These are phyloP conservation scores for Lyophyllum semitale DNA, from an alignment of 768 basidiomycete species.

Conservation along the genomic window DNA sequence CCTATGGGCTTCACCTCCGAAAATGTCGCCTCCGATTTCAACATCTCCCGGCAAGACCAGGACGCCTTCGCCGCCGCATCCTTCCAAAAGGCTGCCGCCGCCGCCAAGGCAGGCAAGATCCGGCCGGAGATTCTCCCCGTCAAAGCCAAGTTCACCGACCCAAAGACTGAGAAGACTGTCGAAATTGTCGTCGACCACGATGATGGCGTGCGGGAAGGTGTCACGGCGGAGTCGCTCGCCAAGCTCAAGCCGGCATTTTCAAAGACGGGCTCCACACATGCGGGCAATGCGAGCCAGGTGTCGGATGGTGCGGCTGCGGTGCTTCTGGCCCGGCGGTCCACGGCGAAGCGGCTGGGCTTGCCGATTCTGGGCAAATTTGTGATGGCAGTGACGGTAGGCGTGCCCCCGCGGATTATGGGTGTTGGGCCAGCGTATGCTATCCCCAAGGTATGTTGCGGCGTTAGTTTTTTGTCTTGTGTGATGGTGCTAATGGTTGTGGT, in stretches of 20 bases:
- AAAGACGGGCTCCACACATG: slow-evolving; percentile 76
- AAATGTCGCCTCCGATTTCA: slow-evolving; percentile 81
- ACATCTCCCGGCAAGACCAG: slow-evolving; percentile 73
- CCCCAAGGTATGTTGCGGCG: slow-evolving; percentile 42
- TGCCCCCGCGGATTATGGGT: slow-evolving; percentile 88
- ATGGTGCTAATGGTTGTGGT: not conserved
- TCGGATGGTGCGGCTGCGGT: slow-evolving; percentile 94
- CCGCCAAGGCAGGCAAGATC: slow-evolving; percentile 82
- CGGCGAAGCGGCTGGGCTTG: slow-evolving; percentile 81
- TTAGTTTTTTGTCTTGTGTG: not conserved
- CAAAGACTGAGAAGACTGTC: slow-evolving; percentile 66
- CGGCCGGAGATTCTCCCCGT: slow-evolving; percentile 83
- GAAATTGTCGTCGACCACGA: slow-evolving; percentile 77
- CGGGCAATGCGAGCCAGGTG: slow-evolving; percentile 85
- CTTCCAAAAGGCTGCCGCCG: slow-evolving; percentile 81
- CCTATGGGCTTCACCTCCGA: slow-evolving; percentile 97
- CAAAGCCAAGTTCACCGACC: slow-evolving; percentile 66
- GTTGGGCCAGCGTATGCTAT: slow-evolving; percentile 91
- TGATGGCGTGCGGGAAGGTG: slow-evolving; percentile 85
- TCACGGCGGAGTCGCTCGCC: slow-evolving; percentile 72
- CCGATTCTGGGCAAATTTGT: slow-evolving; percentile 88
- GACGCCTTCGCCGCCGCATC: slow-evolving; percentile 85
- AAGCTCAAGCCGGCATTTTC: slow-evolving; percentile 89
- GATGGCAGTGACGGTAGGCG: slow-evolving; percentile 68
- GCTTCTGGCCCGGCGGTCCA: slow-evolving; percentile 75